Percentiles rank a stretch among this genome's conserved stretches.
These are phyloP conservation scores for Lithospermum erythrorhizon DNA, from an alignment of 257 asterid genomes.

Conservation along the genomic window DNA sequence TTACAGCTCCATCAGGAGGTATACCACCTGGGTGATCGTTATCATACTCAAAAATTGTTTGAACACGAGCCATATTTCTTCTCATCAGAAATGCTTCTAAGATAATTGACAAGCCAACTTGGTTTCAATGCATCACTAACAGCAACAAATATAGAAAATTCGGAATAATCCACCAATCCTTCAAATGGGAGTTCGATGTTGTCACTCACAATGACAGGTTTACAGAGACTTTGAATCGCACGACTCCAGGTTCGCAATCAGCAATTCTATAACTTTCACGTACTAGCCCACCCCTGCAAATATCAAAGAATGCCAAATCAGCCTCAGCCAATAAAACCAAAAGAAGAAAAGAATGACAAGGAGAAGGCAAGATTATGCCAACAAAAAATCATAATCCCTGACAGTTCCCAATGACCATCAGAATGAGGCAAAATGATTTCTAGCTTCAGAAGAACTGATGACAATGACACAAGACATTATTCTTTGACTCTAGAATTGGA, in stretches of 20 bases:
- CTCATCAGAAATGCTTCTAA: constrained; percentile 38
- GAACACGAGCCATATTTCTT: constrained; percentile 54
- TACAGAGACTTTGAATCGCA: constrained; percentile 89
- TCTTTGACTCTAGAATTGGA: no score
- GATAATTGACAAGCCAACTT: constrained; percentile 66
- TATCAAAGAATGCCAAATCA: not conserved
- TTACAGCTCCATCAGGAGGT: constrained; percentile 58
- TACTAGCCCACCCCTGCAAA: constrained; percentile 71
- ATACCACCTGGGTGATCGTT: constrained; percentile 55
- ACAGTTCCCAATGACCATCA: no score
- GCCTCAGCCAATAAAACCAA: no score
- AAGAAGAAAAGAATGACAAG: not conserved
- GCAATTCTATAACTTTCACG: constrained; percentile 81
- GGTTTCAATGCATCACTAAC: constrained; percentile 72
- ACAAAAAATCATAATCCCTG: no score
- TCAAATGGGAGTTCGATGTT: constrained; percentile 89
- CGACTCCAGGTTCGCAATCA: constrained; percentile 49
- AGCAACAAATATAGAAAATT: constrained; percentile 62
- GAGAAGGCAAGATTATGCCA: no score
- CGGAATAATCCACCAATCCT: constrained; percentile 72
- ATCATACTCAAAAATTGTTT: constrained; percentile 55
- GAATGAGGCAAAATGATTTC: no score
- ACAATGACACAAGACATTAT: no score
- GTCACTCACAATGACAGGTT: constrained; percentile 83
- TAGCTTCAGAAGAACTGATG: no score